phyloP scores from a whole-genome alignment of 306 rosid genomes.

The Benincasa hispida region DNA sequence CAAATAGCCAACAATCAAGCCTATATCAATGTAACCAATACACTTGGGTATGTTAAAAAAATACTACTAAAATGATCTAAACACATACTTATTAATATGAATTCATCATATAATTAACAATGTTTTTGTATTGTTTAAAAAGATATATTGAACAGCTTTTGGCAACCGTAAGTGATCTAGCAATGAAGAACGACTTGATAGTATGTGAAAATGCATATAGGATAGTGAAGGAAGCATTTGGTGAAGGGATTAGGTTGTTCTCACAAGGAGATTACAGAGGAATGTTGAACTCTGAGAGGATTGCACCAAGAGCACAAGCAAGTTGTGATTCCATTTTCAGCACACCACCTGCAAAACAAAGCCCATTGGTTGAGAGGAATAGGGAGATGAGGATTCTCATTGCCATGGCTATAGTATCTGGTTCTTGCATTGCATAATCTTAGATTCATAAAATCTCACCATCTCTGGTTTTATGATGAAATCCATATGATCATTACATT shows the following conservation, averaged over 20 bases:
- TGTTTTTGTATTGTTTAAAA: too few species aligned
- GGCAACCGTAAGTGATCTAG: background rate
- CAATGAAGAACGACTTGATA: background rate
- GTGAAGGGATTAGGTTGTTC: background rate
- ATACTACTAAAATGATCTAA: too few species aligned
- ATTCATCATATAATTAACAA: too few species aligned
- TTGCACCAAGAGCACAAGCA: conserved; percentile 7
- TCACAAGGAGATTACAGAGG: background rate
- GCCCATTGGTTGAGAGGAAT: background rate
- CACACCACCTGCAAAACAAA: background rate
- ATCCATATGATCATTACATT: too few species aligned
- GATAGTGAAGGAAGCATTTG: background rate
- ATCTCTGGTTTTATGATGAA: too few species aligned
- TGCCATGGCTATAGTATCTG: conserved; percentile 9
- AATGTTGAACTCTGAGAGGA: background rate
- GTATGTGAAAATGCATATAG: background rate
- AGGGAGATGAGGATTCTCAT: conserved; percentile 16
- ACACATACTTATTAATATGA: too few species aligned
- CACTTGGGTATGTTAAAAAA: background rate
- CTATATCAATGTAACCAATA: too few species aligned
- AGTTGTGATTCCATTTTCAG: background rate
- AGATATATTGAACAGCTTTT: too few species aligned
- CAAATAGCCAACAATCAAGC: background rate
- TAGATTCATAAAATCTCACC: too few species aligned
- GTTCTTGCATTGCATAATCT: background rate